These are phyloP conservation scores for Vitis hybrid DNA, from an alignment of 177 flowering plant genomes.

Conservation along the genomic window DNA sequence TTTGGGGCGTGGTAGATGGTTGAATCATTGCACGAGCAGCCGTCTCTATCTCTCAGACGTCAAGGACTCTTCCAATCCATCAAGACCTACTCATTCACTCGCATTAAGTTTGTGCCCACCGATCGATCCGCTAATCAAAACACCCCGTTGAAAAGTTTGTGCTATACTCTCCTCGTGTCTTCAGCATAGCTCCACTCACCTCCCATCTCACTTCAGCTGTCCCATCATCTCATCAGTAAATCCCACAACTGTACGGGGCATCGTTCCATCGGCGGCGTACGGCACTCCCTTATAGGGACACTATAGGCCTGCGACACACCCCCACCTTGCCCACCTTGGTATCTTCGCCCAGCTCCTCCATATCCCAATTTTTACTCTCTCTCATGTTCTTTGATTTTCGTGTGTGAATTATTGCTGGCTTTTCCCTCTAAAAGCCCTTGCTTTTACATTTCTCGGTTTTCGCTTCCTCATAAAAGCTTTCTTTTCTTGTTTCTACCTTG, in stretches of 20 bases:
- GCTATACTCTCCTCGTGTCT: no score
- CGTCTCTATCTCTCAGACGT: no score
- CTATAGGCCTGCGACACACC: background rate
- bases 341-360: no score
- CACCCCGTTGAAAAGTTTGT: no score
- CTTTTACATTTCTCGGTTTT: constrained; percentile 4
- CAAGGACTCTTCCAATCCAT: no score
- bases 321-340: background rate
- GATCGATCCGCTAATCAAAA: background rate
- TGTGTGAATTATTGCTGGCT: constrained; percentile 8
- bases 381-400: background rate
- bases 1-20: no score
- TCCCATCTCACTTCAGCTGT: background rate
- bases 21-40: no score
- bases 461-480: constrained; percentile 2
- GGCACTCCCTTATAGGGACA: background rate
- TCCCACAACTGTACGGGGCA: background rate
- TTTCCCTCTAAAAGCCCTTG: background rate
- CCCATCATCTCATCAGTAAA: background rate
- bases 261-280: constrained; percentile 12
- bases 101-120: background rate
- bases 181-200: no score
- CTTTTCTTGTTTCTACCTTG: background rate
- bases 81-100: background rate
- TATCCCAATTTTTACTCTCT: background rate